These are phyloP conservation scores for Podaxis sp. DNA, from an alignment of 768 basidiomycete species.

Conservation along the genomic window DNA sequence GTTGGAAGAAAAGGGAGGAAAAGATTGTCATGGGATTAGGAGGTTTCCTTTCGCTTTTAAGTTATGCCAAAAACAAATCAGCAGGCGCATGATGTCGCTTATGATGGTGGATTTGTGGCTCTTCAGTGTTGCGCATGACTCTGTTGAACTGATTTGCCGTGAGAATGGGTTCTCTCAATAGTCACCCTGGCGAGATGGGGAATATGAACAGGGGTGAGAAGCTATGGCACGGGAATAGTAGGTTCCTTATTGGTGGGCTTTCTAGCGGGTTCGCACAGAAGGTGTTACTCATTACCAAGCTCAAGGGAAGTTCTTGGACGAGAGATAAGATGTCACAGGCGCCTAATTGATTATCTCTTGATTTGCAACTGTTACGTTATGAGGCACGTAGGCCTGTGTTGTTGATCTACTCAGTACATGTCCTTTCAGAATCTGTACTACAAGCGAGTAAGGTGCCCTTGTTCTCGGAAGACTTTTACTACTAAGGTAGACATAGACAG, in stretches of 20 bases:
- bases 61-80: background rate
- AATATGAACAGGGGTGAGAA: background rate
- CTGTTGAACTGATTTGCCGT: constrained; percentile 10
- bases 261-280: background rate
- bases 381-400: background rate
- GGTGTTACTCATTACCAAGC: background rate
- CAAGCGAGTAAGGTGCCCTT: constrained; percentile 58
- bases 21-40: constrained; percentile 13
- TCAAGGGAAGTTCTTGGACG: background rate
- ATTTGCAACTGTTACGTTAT: constrained; percentile 3
- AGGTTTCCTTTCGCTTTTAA: constrained; percentile 10
- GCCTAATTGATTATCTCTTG: constrained; percentile 1
- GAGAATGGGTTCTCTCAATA: background rate
- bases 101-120: constrained; percentile 8
- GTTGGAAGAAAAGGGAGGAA: constrained; percentile 21
- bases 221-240: background rate
- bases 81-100: background rate
- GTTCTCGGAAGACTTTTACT: background rate
- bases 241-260: background rate
- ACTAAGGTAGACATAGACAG: constrained; percentile 47
- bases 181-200: background rate
- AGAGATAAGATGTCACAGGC: constrained; percentile 7
- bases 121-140: constrained; percentile 5
- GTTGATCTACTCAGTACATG: constrained; percentile 35
- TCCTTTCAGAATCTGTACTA: constrained; percentile 85